Evolutionary conservation across 306 rosid genomes (phyloP), one percentile per base, ranked within the genome.

Genomic region (Corylus americana): DNA sequence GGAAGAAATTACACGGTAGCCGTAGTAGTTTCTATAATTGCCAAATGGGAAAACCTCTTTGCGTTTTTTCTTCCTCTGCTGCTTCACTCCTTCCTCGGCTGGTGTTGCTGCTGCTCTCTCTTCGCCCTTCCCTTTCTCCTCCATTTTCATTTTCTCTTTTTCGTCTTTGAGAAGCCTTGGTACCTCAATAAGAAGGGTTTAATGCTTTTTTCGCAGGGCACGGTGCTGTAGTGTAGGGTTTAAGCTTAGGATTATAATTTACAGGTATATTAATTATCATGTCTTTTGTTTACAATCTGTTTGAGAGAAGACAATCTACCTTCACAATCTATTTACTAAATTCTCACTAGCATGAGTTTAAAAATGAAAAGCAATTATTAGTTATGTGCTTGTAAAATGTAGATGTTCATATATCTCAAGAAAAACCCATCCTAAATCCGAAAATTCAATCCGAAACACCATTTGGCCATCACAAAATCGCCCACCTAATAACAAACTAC

Each of bases 11-110:
- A 93, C 99, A 13, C 97, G 92, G 78, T 95, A 95, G 87, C 95
- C 97, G 78, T 95, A 95, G 90, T 95, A 95, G 86, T 70, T 78
- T 81, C 64, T 86, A 87, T 95, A 95, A 83, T 95, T 95, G 69
- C 98, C 98, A 77, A 74, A 93, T 9, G 92, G 96, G 77, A 78
- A 90, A 39, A 83, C 25, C 73, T 88, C 80, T 48, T 84, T 83
- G 54, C 81, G 88, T 58, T 87, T 90, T 76, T 74, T 86, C 62
- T 67, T 84, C 18, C 61, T 73, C 39, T 47, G 83, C 73, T 74
- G 37, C 12, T 83, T 59, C 37, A 1, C 6, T 78, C 85, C 62
- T 55, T 84, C 14, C 51, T 69, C 45, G 39, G 83, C 73, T 70
- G 25, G 25, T 22, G 25, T 22, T 22, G 42, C 20, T 69, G 53